These are phyloP conservation scores for Kwoniella europaea DNA, from an alignment of 768 basidiomycete species.

Conservation along the genomic window DNA sequence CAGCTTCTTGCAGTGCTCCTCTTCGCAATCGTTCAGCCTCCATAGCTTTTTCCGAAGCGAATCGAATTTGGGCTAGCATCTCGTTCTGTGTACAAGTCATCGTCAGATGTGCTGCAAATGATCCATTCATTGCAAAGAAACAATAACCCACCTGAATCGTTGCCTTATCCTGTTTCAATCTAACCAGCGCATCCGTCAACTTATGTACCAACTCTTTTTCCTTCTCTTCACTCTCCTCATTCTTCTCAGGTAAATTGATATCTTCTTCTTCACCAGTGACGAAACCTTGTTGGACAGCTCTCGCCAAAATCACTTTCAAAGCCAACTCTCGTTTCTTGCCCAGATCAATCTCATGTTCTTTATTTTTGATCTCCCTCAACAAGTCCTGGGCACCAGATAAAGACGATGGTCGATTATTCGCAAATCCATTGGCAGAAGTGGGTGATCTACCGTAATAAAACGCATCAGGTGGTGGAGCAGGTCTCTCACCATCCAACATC, in stretches of 20 bases:
- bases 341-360: slow-evolving; percentile 78
- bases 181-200: slow-evolving; percentile 73
- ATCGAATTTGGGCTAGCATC: slow-evolving; percentile 71
- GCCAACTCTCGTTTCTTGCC: slow-evolving; percentile 78
- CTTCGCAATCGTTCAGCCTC: slow-evolving; percentile 78
- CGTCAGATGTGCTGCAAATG: slow-evolving; percentile 63
- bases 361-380: slow-evolving; percentile 76
- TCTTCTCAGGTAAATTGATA: slow-evolving; percentile 61
- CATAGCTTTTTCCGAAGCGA: slow-evolving; percentile 74
- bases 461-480: slow-evolving; percentile 66
- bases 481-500: slow-evolving; percentile 45
- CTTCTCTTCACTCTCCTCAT: slow-evolving; percentile 59
- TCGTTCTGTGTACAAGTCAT: slow-evolving; percentile 37
- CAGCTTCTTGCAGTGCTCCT: slow-evolving; percentile 88
- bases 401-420: slow-evolving; percentile 34
- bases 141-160: slow-evolving; percentile 37
- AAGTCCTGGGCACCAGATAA: slow-evolving; percentile 65
- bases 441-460: slow-evolving; percentile 63
- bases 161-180: slow-evolving; percentile 65
- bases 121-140: neutral
- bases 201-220: slow-evolving; percentile 61
- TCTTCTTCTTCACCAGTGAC: slow-evolving; percentile 65
- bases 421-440: slow-evolving; percentile 38
- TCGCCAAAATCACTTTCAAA: slow-evolving; percentile 78
- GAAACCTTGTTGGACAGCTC: slow-evolving; percentile 80